Percentiles rank a stretch among this genome's conserved stretches.
Conservation (phyloP, 805 yeast species). For the Candida vaughaniae region DNA sequence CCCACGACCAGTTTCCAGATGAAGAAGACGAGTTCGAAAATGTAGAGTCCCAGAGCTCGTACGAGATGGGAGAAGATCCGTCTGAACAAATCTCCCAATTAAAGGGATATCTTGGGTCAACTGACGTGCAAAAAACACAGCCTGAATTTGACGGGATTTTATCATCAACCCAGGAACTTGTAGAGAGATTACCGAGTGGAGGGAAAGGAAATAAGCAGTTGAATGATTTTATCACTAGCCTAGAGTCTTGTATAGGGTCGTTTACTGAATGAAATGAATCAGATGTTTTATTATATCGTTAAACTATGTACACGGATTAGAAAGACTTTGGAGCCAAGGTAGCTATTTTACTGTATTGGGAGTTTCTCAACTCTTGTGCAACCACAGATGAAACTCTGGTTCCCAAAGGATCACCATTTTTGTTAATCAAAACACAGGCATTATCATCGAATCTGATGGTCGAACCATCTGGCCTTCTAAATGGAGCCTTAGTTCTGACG, state of each 20-base stretch:
- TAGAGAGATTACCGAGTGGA: slow-evolving; percentile 13
- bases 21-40: slow-evolving; percentile 1
- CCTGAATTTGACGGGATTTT: slow-evolving; percentile 16
- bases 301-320: slow-evolving; percentile 1
- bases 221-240: slow-evolving; percentile 18
- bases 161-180: slow-evolving; percentile 13
- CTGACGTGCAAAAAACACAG: slow-evolving; percentile 2
- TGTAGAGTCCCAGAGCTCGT: too few relatives aligned
- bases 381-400: slow-evolving; percentile 89
- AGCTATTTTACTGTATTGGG: slow-evolving; percentile 80
- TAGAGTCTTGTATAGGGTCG: slow-evolving; percentile 17
- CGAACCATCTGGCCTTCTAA: slow-evolving; percentile 82
- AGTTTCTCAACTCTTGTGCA: slow-evolving; percentile 83
- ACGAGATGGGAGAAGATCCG: slow-evolving; percentile 14
- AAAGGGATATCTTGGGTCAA: slow-evolving; percentile 15
- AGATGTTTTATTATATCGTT: neutral
- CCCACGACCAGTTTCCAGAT: neutral
- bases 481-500: slow-evolving; percentile 83
- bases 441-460: slow-evolving; percentile 88
- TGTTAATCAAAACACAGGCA: slow-evolving; percentile 93
- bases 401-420: slow-evolving; percentile 91
- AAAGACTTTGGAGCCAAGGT: slow-evolving; percentile 79
- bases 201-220: slow-evolving; percentile 13
- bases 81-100: slow-evolving; percentile 14
- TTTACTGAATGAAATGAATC: slow-evolving; percentile 2